Base-by-base conservation (phyloP, 2,329 filamentous ascomycete genomes). In the Aspergillus sp. region DNA sequence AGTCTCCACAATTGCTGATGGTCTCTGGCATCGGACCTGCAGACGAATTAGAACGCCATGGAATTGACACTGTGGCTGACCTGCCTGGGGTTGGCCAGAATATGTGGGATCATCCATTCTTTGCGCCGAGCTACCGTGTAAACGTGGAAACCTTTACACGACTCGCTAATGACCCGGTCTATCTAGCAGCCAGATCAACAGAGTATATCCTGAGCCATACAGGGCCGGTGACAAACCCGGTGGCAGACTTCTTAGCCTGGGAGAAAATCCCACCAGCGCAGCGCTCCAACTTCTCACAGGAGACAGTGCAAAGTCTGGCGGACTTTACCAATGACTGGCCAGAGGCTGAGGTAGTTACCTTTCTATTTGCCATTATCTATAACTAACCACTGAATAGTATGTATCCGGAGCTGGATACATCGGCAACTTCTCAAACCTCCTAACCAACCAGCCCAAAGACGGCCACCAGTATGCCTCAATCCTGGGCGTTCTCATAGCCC, bases 21-120 rank as follows among this genome's bases (percentile, higher is more conserved):
- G 69, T 80, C 2, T 82, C 80, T n/a, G 81, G 81, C 1, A 74
- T 84, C 7, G 82, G 82, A 0, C 68, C 73, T 5, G 62, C 65
- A 12, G 63, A 67, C 3, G 62, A 77, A 1, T 64, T 84, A 6
- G 52, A 68, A 0, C 60, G 61, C 5, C 68, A 77, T 15, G 68
- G 68, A 0, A 79, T 84, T n/a, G 60, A 19, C n/a, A n/a, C n/a
- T n/a, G n/a, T n/a, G n/a, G n/a, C n/a, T n/a, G n/a, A n/a, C n/a
- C n/a, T n/a, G n/a, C n/a, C n/a, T n/a, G n/a, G n/a, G n/a, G n/a
- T n/a, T n/a, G n/a, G n/a, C n/a, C n/a, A n/a, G n/a, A n/a, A n/a
- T n/a, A n/a, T n/a, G n/a, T n/a, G n/a, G n/a, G n/a, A n/a, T n/a
- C n/a, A n/a, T n/a, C n/a, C n/a, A n/a, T n/a, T n/a, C n/a, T n/a